These are phyloP conservation scores for Yamadazyma paraphyllophila DNA, from an alignment of 805 yeast genomes.

Conservation along the genomic window DNA sequence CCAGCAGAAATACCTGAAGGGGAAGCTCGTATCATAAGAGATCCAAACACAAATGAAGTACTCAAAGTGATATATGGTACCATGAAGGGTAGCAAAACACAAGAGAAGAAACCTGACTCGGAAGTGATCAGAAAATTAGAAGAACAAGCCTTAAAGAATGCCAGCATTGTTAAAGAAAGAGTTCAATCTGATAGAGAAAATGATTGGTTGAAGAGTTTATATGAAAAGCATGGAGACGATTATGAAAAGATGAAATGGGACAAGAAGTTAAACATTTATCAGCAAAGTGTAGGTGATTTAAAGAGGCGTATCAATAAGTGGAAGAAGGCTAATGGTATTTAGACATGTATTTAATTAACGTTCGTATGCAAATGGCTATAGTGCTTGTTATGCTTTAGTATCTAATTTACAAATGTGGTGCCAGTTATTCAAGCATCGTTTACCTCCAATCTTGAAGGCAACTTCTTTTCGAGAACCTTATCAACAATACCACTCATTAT, in stretches of 20 bases:
- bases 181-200: conserved; percentile 68
- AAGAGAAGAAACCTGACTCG: conserved; percentile 35
- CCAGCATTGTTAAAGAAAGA: conserved; percentile 52
- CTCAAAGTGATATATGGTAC: conserved; percentile 69
- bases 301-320: conserved; percentile 69
- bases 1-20: conserved; percentile 70
- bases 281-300: conserved; percentile 82
- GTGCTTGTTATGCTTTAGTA: not conserved
- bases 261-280: conserved; percentile 74
- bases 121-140: conserved; percentile 71
- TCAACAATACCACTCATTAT: conserved; percentile 36
- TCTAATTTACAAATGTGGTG: not conserved
- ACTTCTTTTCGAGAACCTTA: conserved; percentile 29
- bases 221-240: conserved; percentile 82
- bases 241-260: conserved; percentile 92
- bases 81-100: conserved; percentile 41
- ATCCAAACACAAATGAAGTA: conserved; percentile 62
- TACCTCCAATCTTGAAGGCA: conserved; percentile 17
- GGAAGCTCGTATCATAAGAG: conserved; percentile 73
- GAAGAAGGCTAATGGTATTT: conserved; percentile 46
- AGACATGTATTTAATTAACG: not conserved
- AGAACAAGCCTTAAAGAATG: conserved; percentile 40
- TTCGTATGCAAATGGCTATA: not conserved
- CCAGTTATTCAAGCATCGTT: not conserved
- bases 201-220: conserved; percentile 64